Base-by-base conservation (phyloP, 257 asterid genomes). In the Cruciata laevipes region DNA sequence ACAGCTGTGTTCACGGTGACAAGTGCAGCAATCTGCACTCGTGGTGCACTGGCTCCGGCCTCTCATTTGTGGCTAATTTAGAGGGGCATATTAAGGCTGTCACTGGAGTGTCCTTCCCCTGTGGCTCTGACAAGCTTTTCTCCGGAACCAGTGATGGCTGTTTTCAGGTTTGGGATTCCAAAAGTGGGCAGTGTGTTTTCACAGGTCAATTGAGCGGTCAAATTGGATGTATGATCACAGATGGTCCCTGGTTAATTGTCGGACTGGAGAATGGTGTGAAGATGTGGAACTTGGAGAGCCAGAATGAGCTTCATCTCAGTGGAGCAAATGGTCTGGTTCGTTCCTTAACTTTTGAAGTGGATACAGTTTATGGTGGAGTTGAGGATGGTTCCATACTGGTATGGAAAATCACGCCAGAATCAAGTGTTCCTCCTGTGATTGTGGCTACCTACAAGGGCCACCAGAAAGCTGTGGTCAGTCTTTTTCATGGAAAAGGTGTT, bases 171-270 rank as follows among this genome's bases (percentile, higher is more conserved):
- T 59, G 63, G 63, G 63, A 59, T 59, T 59, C 37, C 5, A 59
- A 59, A 6, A 59, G 38, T 59, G 63, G 63, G 8, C 10, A 42
- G 69, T 65, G 81, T 62, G 72, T 67, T 67, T 78, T 65, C 42
- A 30, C 53, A 47, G 78, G 73, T 32, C 24, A 13, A 52, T 60
- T 75, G 4, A 74, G 63, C 27, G 68, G 80, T 73, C 81, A 78
- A 67, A 80, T 82, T 7, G 77, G 83, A 20, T 87, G 82, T 74
- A 53, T 87, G 76, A 60, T 77, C 10, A 71, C 72, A 60, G 86
- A 87, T 82, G 92, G 87, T 52, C 79, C 82, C 23, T 83, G 88
- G 89, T 40, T 87, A 21, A 83, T 85, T 74, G 87, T 71, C 44
- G 95, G 96, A 55, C 53, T 78, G 67, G 68, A 72, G 1, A 82